These are phyloP conservation scores for Teunomyces panamensis DNA, from an alignment of 805 yeast genomes.

Conservation along the genomic window DNA sequence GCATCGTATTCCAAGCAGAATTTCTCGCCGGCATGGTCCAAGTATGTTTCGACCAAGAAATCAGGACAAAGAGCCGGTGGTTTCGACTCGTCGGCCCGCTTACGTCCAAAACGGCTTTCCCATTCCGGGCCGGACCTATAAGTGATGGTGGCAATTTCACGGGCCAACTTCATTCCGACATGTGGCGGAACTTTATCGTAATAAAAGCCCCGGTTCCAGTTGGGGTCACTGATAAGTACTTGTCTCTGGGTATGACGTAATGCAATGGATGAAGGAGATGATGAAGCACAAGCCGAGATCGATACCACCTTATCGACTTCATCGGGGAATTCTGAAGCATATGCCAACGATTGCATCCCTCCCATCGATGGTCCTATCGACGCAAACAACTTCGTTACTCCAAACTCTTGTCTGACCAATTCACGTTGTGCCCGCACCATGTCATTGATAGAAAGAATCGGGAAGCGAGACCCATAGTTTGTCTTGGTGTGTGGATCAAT, in stretches of 20 bases:
- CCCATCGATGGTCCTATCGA: slow-evolving; percentile 94
- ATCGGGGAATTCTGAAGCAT: slow-evolving; percentile 78
- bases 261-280: slow-evolving; percentile 92
- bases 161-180: slow-evolving; percentile 89
- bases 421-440: slow-evolving; percentile 88
- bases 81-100: slow-evolving; percentile 72
- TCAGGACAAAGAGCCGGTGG: slow-evolving; percentile 93
- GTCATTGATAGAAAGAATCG: slow-evolving; percentile 79
- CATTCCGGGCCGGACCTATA: slow-evolving; percentile 96
- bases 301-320: slow-evolving; percentile 69
- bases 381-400: slow-evolving; percentile 65
- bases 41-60: slow-evolving; percentile 84
- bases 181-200: slow-evolving; percentile 84
- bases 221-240: slow-evolving; percentile 90
- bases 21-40: slow-evolving; percentile 94
- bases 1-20: slow-evolving; percentile 90
- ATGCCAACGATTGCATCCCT: slow-evolving; percentile 96
- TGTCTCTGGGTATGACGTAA: slow-evolving; percentile 92
- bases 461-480: slow-evolving; percentile 83
- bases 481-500: slow-evolving; percentile 63
- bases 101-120: slow-evolving; percentile 90
- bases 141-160: slow-evolving; percentile 92
- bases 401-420: slow-evolving; percentile 59
- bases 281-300: slow-evolving; percentile 90
- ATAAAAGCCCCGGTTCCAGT: slow-evolving; percentile 89